Evolutionary conservation across 2,329 filamentous ascomycete species (phyloP).

Genomic region (Lomentospora prolificans): DNA sequence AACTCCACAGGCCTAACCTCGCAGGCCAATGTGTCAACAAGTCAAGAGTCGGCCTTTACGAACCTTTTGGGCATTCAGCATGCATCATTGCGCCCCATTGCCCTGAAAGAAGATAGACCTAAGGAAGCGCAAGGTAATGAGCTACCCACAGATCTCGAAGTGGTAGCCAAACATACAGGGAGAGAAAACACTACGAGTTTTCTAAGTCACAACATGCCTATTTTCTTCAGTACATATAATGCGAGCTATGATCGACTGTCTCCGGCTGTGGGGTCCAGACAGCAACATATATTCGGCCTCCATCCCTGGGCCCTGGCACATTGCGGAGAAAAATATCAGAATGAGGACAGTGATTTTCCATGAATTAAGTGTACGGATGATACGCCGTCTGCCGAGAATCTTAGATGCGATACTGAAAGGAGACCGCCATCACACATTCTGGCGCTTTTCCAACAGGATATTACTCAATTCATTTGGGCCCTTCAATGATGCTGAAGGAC

Average conservation of each 20-base stretch:
- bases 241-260: slow-evolving; percentile 34
- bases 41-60: too few species aligned
- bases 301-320: slow-evolving; percentile 34
- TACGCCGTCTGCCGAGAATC: slow-evolving; percentile 30
- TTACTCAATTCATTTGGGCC: slow-evolving; percentile 12
- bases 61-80: neutral
- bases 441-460: slow-evolving; percentile 27
- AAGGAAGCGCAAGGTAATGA: too few species aligned
- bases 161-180: too few species aligned
- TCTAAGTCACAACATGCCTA: slow-evolving; percentile 20
- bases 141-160: too few species aligned
- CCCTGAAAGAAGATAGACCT: neutral
- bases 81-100: neutral
- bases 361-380: slow-evolving; percentile 26
- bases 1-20: too few species aligned
- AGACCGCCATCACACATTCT: slow-evolving; percentile 23
- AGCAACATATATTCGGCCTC: slow-evolving; percentile 33
- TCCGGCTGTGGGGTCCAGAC: slow-evolving; percentile 26
- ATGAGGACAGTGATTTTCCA: slow-evolving; percentile 33
- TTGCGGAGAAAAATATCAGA: slow-evolving; percentile 24
- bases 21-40: slow-evolving; percentile 24
- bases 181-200: neutral
- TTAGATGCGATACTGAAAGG: slow-evolving; percentile 20
- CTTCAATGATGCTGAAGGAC: too few species aligned
- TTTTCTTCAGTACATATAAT: slow-evolving; percentile 29